Evolutionary conservation across 1,284 basidiomycete genomes (phyloP), one percentile per base, ranked within the genome.

Genomic region (Ganoderma multipileum): DNA sequence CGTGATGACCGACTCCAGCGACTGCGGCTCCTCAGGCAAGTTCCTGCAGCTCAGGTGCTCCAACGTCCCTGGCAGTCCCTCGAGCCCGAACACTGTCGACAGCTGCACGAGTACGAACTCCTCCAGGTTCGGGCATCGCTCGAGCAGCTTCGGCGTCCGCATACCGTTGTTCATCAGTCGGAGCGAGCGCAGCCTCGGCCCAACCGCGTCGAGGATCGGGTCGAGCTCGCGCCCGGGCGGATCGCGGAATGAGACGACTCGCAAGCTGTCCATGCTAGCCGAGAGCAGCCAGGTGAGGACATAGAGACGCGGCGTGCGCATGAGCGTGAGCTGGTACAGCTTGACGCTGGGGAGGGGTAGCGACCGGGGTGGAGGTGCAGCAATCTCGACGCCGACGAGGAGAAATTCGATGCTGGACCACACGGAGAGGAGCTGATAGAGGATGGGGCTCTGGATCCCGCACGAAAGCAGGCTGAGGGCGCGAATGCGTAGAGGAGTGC

Each of bases 361-460:
- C 66, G 67, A 71, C 4, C 42, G 26, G 16, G 50, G 23, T 6
- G 79, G 79, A 3, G 81, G 81, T 0, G 80, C 80, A 16, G 74
- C 80, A 47, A 85, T 76, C 71, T 84, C 85, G 16, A 78, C 75
- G 2, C 79, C 81, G 20, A 86, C 64, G 47, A 78, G 78, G 60
- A 86, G 78, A 73, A 83, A 84, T 16, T 74, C 75, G 64, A 85
- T 69, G 30, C 73, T 76, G 0, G 82, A 79, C 77, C 83, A 83
- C 47, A 83, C 74, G 0, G 74, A 74, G 14, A 86, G 75, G 0
- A 86, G 76, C 63, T 86, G 82, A 67, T 82, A 86, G 7, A 85
- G 67, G 23, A 84, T 76, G 9, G 82, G 84, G 4, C 84, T 85
- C 72, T 85, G 84, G 1, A 83, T 76, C 47, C 83, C 82, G 64